phyloP scores from a whole-genome alignment of 2,329 filamentous ascomycete genomes.

The Cercospora canescens region DNA sequence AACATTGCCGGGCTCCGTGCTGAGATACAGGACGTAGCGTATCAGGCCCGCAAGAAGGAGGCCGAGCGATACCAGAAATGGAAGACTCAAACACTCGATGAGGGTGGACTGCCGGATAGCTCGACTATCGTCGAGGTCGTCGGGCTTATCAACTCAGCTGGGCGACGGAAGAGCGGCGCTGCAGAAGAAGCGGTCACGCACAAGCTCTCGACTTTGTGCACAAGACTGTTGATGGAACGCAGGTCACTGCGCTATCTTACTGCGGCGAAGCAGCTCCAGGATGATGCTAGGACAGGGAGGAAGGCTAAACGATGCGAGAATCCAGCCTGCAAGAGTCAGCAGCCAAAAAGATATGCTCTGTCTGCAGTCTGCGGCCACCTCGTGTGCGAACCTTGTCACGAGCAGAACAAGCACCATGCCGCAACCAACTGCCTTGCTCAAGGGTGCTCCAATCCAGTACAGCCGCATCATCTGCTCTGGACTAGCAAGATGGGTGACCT shows the following conservation, averaged over 20 bases:
- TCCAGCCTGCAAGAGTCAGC: slow-evolving; percentile 2
- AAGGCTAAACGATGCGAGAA: slow-evolving; percentile 9
- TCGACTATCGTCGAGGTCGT: slow-evolving; percentile 30
- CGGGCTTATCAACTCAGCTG: slow-evolving; percentile 1
- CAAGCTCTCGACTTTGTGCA: slow-evolving; percentile 19
- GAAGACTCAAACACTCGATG: slow-evolving; percentile 22
- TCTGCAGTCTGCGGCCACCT: slow-evolving; percentile 55
- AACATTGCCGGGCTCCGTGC: slow-evolving; percentile 6
- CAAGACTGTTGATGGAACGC: slow-evolving; percentile 22
- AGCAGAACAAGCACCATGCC: slow-evolving; percentile 24
- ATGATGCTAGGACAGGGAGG: not conserved
- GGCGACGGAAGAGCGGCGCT: too few species aligned
- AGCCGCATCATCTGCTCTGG: slow-evolving; percentile 44
- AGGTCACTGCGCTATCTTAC: slow-evolving; percentile 29
- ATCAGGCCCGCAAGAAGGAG: slow-evolving; percentile 11
- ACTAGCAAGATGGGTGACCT: slow-evolving; percentile 39
- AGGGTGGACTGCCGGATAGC: slow-evolving; percentile 29
- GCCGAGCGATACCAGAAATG: slow-evolving; percentile 19
- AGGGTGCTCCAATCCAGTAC: slow-evolving; percentile 44
- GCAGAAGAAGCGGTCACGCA: too few species aligned
- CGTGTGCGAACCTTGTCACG: slow-evolving; percentile 47
- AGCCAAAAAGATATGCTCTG: slow-evolving; percentile 31
- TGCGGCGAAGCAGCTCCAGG: slow-evolving; percentile 20
- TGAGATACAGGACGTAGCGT: slow-evolving; percentile 1
- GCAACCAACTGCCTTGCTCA: slow-evolving; percentile 39